Evolutionary conservation across 2,329 filamentous ascomycete genomes (phyloP), one percentile per base, ranked within the genome.

Genomic region (Fusarium poae): DNA sequence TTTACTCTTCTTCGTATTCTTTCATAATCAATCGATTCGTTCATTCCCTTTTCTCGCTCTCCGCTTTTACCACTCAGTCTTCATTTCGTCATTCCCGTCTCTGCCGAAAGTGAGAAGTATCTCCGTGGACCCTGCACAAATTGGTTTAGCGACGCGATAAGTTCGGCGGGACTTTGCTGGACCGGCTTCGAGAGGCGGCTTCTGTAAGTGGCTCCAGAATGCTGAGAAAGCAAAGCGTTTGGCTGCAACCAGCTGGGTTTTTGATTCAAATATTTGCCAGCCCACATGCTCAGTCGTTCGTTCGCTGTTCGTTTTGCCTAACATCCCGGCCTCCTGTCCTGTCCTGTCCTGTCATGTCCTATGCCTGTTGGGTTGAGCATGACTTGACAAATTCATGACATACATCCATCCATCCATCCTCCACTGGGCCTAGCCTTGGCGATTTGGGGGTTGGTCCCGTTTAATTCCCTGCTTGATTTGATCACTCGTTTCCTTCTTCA

Each of bases 41-140:
- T 55, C 42, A 42, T 48, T 55, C 30, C 23, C 5, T 25, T 25
- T 42, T 42, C 10, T 25, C 15, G 3, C 46, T 66, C 54, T 48
- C 62, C 60, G 67, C 63, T 68, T 57, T 70, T 56, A 56, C 48
- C 50, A 45, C 56, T 34, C 35, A 37, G 40, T 29, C 21, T 65
- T 60, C 45, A 66, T 70, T 65, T 64, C 51, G 58, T 70, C 67
- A 70, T 65, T 59, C 30, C 52, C 52, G 34, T 29, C 18, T 48
- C 52, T 50, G 25, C 63, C 59, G 58, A 50, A 71, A 62, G 44
- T 59, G 67, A 70, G 63, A 67, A 68, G 59, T 67, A 60, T 70
- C 67, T 68, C 67, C 59, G 60, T 70, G 67, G 67, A 57, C 65
- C 62, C 55, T 58, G 58, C 48, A 39, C 35, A 46, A 43, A 65